Base-by-base conservation (phyloP, 2,329 filamentous ascomycete species). In the Nigrospora osmanthi region DNA sequence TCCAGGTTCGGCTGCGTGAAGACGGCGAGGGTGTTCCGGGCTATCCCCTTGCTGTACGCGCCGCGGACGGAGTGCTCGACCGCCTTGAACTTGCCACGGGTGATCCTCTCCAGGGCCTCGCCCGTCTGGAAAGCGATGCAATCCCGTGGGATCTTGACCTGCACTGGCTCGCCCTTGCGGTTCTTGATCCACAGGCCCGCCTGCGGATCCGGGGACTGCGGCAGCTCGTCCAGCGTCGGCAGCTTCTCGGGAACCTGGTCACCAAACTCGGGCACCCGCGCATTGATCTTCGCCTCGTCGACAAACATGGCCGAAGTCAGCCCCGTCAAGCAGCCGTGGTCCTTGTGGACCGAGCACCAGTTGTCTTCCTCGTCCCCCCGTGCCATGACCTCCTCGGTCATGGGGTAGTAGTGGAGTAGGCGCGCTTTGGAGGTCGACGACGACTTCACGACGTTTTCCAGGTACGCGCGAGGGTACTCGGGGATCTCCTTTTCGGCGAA, bases 91-190 rank as follows among this genome's bases (percentile, higher is more conserved):
- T 80, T 82, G 11, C 93, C 93, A n/a, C 78, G 72, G 0, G 91
- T 97, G 60, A 98, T 96, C 47, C 88, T 75, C 67, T 97, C 85
- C 42, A 98, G 71, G 1, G 91, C 85, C 68, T 96, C 89, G 2
- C 91, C 93, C 0, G 91, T 98, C 71, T 98, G 91, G 62, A 98
- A 98, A 1, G 88, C 93, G 41, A 98, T 83, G 64, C 89, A 93
- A 60, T 95, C 89, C 36, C 83, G 76, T 2, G 91, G 93, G 52
- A 98, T 96, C 59, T 83, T 82, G 54, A 97, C 89, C 65, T 97
- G 93, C n/a, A 90, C 85, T 1, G 87, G 84, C 48, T 84, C 72
- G 2, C 88, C 89, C 0, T 81, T 80, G 38, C 93, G 83, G 30
- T 89, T 91, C 62, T 86, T 85, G 67, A 97, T 95, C 70, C 96